Conservation (phyloP, 2,329 filamentous ascomycete species). For the Amauroascus niger region DNA sequence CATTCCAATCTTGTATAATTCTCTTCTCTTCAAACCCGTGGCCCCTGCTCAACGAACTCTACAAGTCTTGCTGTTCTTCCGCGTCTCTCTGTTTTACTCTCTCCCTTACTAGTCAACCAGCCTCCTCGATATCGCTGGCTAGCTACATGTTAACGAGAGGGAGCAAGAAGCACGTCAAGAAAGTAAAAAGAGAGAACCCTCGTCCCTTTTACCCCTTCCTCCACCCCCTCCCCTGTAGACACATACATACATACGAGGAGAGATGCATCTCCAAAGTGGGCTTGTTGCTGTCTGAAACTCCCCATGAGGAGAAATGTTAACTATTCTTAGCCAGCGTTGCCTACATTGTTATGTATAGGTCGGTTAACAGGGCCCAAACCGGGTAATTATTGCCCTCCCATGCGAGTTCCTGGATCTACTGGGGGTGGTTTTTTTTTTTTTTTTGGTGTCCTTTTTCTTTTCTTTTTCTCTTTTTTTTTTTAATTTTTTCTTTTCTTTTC, state of each 20-base stretch:
- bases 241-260: constrained; percentile 5
- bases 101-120: not conserved
- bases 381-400: constrained; percentile 5
- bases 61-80: too few relatives aligned
- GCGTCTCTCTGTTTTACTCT: too few relatives aligned
- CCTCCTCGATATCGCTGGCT: not conserved
- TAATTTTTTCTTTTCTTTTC: too few relatives aligned
- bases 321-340: too few relatives aligned
- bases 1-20: not conserved
- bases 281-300: constrained; percentile 5
- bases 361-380: constrained; percentile 10
- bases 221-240: not conserved
- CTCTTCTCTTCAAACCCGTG: constrained; percentile 5
- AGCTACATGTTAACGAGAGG: too few relatives aligned
- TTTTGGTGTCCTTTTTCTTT: too few relatives aligned
- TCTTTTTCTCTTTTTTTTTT: too few relatives aligned
- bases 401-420: not conserved
- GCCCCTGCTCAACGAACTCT: too few relatives aligned
- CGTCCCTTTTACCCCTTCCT: not conserved
- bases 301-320: not conserved
- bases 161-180: too few relatives aligned
- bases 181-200: too few relatives aligned
- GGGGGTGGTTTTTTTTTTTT: too few relatives aligned
- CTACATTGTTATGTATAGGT: too few relatives aligned
- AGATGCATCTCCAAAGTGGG: not conserved